phyloP scores from a whole-genome alignment of 768 basidiomycete species.

The Candolleomyces efflorescens region DNA sequence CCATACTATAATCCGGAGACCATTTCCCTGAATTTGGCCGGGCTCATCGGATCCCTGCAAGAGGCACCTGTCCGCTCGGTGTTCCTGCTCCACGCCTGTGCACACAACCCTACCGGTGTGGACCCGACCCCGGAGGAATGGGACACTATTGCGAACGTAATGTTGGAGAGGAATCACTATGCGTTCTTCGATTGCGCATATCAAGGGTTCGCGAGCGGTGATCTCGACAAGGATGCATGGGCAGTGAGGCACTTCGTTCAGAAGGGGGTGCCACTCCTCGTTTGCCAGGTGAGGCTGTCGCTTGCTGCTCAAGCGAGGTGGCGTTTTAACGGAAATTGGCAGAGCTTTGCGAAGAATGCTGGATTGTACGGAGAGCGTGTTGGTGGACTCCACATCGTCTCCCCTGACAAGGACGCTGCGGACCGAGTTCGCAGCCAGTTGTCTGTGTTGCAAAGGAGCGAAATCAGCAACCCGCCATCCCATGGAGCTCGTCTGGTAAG shows the following conservation, averaged over 20 bases:
- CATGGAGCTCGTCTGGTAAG: slow-evolving; percentile 86
- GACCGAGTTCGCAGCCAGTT: slow-evolving; percentile 79
- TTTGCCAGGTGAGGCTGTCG: slow-evolving; percentile 71
- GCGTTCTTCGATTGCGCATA: slow-evolving; percentile 96
- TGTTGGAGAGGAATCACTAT: slow-evolving; percentile 73
- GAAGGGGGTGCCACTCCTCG: slow-evolving; percentile 66
- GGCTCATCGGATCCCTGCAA: slow-evolving; percentile 57
- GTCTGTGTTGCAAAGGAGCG: slow-evolving; percentile 86
- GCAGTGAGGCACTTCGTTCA: slow-evolving; percentile 86
- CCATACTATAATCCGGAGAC: slow-evolving; percentile 93
- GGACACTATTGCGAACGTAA: slow-evolving; percentile 67
- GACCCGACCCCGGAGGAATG: slow-evolving; percentile 91
- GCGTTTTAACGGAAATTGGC: background rate
- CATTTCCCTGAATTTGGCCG: slow-evolving; percentile 77
- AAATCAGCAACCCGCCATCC: slow-evolving; percentile 93
- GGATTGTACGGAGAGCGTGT: slow-evolving; percentile 94
- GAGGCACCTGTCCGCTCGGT: slow-evolving; percentile 73
- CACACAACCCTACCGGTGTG: slow-evolving; percentile 96
- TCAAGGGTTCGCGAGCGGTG: slow-evolving; percentile 94
- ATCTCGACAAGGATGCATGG: slow-evolving; percentile 87
- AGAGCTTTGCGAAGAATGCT: slow-evolving; percentile 98
- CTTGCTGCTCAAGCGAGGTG: background rate
- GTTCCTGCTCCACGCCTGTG: slow-evolving; percentile 90
- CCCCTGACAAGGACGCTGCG: slow-evolving; percentile 59
- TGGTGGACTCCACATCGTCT: slow-evolving; percentile 87